Percentiles rank a stretch among this genome's conserved stretches.
Evolutionary conservation across 1,284 basidiomycete genomes (phyloP).

Genomic region (Puccinia triticina): DNA sequence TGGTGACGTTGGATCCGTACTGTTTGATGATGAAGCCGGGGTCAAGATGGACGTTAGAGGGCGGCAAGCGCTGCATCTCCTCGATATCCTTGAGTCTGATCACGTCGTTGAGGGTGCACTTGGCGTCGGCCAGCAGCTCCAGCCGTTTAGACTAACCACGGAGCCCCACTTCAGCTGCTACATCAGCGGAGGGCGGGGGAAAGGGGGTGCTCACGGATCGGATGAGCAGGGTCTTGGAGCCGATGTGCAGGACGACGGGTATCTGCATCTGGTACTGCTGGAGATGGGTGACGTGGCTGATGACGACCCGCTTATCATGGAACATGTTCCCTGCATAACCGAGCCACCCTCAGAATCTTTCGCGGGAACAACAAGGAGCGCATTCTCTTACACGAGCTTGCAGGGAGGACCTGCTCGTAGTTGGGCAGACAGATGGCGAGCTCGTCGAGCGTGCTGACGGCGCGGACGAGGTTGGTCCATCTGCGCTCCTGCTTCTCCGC

Average conservation of each 20-base stretch:
- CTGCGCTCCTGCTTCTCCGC: conserved; percentile 37
- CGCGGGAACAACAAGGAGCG: neutral
- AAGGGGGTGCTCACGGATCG: conserved; percentile 56
- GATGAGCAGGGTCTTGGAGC: conserved; percentile 57
- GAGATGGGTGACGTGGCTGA: conserved; percentile 52
- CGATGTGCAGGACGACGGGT: conserved; percentile 53
- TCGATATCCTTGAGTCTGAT: conserved; percentile 68
- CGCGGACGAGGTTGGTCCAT: conserved; percentile 35
- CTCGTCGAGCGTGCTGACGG: conserved; percentile 51
- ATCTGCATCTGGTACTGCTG: conserved; percentile 53
- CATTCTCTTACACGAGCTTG: conserved; percentile 51
- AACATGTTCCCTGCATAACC: conserved; percentile 48
- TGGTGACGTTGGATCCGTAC: conserved; percentile 29
- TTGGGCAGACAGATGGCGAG: conserved; percentile 45
- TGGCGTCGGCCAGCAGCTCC: conserved; percentile 50
- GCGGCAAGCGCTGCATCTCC: conserved; percentile 70
- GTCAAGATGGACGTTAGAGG: conserved; percentile 46
- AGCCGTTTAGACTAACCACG: conserved; percentile 53
- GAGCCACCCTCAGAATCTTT: neutral
- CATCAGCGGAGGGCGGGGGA: neutral
- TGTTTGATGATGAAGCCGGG: conserved; percentile 49
- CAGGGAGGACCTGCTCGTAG: conserved; percentile 52
- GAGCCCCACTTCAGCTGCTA: neutral
- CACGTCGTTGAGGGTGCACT: conserved; percentile 58
- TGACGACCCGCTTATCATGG: conserved; percentile 50